Percentiles rank a stretch among this genome's conserved stretches.
Evolutionary conservation across 2,329 filamentous ascomycete genomes (phyloP).

Genomic region (Penicillium sp.): DNA sequence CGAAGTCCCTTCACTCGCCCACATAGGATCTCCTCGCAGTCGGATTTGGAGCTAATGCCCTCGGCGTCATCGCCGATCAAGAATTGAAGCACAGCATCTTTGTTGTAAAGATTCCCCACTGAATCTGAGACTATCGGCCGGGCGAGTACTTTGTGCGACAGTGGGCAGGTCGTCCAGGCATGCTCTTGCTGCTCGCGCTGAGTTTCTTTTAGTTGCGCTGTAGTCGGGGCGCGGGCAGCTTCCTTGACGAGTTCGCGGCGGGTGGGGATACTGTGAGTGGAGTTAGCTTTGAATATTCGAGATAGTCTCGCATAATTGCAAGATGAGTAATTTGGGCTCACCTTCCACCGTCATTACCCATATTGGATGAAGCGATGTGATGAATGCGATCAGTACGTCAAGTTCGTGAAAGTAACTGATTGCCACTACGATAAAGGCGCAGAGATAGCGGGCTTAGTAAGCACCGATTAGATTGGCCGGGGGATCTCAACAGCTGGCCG

Average conservation of each 20-base stretch:
- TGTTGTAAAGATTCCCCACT: slow-evolving; percentile 86
- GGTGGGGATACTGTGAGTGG: slow-evolving; percentile 72
- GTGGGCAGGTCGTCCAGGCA: slow-evolving; percentile 81
- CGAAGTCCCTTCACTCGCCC: slow-evolving; percentile 73
- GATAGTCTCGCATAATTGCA: neutral
- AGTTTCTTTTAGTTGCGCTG: slow-evolving; percentile 84
- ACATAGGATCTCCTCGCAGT: slow-evolving; percentile 62
- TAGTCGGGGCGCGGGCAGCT: slow-evolving; percentile 77
- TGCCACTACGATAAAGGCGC: slow-evolving; percentile 2
- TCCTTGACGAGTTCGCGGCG: slow-evolving; percentile 95
- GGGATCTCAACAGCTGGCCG: slow-evolving; percentile 40
- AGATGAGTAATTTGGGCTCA: slow-evolving; percentile 25
- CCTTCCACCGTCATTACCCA: slow-evolving; percentile 97
- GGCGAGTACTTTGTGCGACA: slow-evolving; percentile 75
- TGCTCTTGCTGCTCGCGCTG: slow-evolving; percentile 82
- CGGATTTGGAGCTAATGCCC: slow-evolving; percentile 53
- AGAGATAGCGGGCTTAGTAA: slow-evolving; percentile 34
- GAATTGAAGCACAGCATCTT: slow-evolving; percentile 78
- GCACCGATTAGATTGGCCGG: slow-evolving; percentile 27
- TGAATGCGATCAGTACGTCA: neutral
- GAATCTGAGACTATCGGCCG: slow-evolving; percentile 81
- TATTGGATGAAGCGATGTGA: slow-evolving; percentile 42
- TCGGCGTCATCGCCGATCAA: slow-evolving; percentile 59
- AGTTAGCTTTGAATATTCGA: neutral
- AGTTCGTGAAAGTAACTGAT: neutral